These are phyloP conservation scores for Wallacemonas sp. DNA, from an alignment of 208 protist genomes.

Conservation along the genomic window DNA sequence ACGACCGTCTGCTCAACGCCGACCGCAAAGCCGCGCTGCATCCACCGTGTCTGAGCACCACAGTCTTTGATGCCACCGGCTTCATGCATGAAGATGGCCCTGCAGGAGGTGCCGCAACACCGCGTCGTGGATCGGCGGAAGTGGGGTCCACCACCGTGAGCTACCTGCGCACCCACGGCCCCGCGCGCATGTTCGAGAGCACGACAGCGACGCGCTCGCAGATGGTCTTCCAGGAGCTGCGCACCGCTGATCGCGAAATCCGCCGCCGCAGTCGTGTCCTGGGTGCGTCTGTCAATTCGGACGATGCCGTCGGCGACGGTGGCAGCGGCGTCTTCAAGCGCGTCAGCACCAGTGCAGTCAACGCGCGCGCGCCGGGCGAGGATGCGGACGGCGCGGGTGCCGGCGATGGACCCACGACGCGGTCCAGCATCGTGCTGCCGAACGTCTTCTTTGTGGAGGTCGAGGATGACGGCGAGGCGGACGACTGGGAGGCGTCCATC, in stretches of 20 bases:
- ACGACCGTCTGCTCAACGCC: background rate
- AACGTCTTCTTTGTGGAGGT: constrained; percentile 9
- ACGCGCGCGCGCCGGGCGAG: background rate
- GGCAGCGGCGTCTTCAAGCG: background rate
- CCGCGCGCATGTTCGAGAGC: background rate
- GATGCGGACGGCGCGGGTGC: background rate
- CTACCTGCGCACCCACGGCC: background rate
- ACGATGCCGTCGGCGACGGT: background rate
- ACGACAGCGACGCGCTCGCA: background rate
- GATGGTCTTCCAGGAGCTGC: constrained; percentile 9
- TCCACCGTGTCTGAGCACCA: background rate
- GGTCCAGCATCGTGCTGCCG: background rate
- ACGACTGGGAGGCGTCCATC: constrained; percentile 7
- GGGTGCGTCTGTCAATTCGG: background rate
- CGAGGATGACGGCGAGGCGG: background rate
- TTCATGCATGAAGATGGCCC: background rate
- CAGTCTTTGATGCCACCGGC: background rate
- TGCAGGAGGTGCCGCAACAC: background rate
- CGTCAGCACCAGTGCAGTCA: background rate
- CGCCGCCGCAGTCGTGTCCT: constrained; percentile 6
- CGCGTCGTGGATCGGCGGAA: background rate
- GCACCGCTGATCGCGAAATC: background rate
- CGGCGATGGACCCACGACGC: background rate
- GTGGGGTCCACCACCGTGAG: constrained; percentile 1
- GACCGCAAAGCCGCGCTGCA: constrained; percentile 7